phyloP scores from a whole-genome alignment of 768 basidiomycete genomes.

The Mycena vitilis region DNA sequence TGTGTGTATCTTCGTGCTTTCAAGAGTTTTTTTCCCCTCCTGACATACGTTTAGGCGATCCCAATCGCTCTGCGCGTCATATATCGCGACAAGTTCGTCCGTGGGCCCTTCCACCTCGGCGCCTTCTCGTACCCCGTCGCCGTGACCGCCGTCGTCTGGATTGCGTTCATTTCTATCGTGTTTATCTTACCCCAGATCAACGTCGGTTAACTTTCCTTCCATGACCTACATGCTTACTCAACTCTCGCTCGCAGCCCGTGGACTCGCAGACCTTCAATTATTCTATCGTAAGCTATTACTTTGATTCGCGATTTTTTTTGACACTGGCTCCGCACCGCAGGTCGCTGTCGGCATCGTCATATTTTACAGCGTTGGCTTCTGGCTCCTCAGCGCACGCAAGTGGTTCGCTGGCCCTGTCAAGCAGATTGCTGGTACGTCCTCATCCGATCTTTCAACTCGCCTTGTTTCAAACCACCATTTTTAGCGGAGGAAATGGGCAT shows the following conservation, averaged over 20 bases:
- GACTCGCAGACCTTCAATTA: conserved; percentile 81
- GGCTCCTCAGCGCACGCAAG: conserved; percentile 76
- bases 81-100: conserved; percentile 67
- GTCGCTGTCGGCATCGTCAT: conserved; percentile 81
- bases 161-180: conserved; percentile 75
- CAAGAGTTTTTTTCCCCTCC: neutral
- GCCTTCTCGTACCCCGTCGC: conserved; percentile 70
- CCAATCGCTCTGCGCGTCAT: conserved; percentile 77
- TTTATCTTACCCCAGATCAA: conserved; percentile 81
- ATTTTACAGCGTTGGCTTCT: conserved; percentile 72
- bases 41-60: conserved; percentile 53
- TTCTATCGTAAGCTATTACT: conserved; percentile 54
- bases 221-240: neutral
- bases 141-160: conserved; percentile 71
- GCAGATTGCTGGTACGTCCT: conserved; percentile 66
- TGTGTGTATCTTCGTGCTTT: conserved; percentile 47
- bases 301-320: neutral
- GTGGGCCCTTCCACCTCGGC: conserved; percentile 81
- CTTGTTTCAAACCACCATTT: neutral
- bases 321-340: neutral
- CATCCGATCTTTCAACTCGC: neutral
- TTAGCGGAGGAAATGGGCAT: conserved; percentile 63
- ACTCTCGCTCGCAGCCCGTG: conserved; percentile 60
- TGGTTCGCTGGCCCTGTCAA: conserved; percentile 80
- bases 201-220: conserved; percentile 44